These are phyloP conservation scores for Auriscalpium vulgare DNA, from an alignment of 768 basidiomycete species.

Conservation along the genomic window DNA sequence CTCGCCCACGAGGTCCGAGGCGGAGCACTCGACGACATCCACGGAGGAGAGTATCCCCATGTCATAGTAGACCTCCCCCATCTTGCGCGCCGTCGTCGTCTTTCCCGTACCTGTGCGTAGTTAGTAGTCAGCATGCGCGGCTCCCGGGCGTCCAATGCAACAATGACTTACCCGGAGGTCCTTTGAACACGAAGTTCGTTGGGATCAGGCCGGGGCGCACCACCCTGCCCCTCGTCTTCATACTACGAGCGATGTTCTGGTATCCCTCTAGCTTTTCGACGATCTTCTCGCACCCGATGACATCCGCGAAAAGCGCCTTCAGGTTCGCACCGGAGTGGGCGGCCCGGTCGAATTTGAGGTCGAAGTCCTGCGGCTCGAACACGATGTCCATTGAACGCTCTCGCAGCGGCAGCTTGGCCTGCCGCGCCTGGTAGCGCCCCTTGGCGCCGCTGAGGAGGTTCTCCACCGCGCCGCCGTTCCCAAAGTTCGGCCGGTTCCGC, in stretches of 20 bases:
- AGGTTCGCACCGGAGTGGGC: constrained; percentile 43
- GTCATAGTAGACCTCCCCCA: constrained; percentile 55
- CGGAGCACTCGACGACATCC: constrained; percentile 63
- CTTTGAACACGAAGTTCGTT: constrained; percentile 62
- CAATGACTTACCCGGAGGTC: constrained; percentile 52
- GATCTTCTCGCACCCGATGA: constrained; percentile 52
- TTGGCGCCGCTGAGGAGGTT: constrained; percentile 24
- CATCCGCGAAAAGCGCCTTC: constrained; percentile 48
- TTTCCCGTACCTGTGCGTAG: constrained; percentile 47
- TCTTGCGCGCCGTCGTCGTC: constrained; percentile 53
- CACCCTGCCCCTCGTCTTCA: constrained; percentile 35
- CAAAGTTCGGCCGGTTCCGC: constrained; percentile 25
- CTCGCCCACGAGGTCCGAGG: constrained; percentile 60
- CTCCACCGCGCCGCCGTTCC: constrained; percentile 26
- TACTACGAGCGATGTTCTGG: constrained; percentile 39
- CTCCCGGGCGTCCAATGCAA: neutral
- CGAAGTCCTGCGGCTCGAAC: constrained; percentile 47
- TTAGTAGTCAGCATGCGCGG: neutral
- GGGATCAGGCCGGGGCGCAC: constrained; percentile 40
- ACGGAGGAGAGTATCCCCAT: constrained; percentile 46
- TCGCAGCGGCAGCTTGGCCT: constrained; percentile 6
- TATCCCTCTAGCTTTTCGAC: constrained; percentile 40
- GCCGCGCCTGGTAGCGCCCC: constrained; percentile 18
- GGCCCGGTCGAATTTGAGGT: constrained; percentile 49
- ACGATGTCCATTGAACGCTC: constrained; percentile 16